Base-by-base conservation (phyloP, 179 eudicot species). In the Beta macrorhiza region DNA sequence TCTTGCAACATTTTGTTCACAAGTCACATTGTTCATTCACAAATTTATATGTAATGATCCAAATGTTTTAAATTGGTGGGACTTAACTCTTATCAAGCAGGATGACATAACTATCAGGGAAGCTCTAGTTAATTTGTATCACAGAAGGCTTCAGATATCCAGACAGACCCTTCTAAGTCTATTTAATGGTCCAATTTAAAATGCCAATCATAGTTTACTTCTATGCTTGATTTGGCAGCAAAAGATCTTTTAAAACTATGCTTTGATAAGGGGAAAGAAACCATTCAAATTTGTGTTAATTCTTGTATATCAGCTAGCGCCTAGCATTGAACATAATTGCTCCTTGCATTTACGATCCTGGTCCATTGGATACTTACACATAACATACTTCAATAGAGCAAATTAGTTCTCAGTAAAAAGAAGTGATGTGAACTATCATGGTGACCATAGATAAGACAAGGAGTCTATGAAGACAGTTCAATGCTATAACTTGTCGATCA, bases 191-290 rank as follows among this genome's bases (percentile, higher is more conserved):
- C 56, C 45, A 14, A 12, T 37, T 42, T 67, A 49, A 75, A 20
- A n/a, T 29, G 57, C 42, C n/a, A 7, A 16, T 49, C 57, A 81
- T 7, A 9, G 7, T 64, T 64, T 29, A 7, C 49, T 57, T 16
- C 17, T 25, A 37, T 3, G 42, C 42, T 25, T 44, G 55, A 25
- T 71, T 14, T 69, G 20, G 42, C 19, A 19, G 7, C 53, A 4
- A 8, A 56, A 67, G 49, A 49, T 67, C 37, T 20, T 11, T 47
- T 29, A 22, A 20, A 55, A 57, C 45, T 7, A 49, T 56, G 20
- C 63, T 74, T 32, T 55, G 55, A 25, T 56, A 29, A 69, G 75
- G 44, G n/a, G n/a, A 64, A 78, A 65, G 42, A 70, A 12, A 42
- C 47, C 62, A 79, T 57, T 17, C 44, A 52, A 22, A 56, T 19